Conservation (phyloP, 1,284 basidiomycete genomes). For the Ganoderma lucidum region DNA sequence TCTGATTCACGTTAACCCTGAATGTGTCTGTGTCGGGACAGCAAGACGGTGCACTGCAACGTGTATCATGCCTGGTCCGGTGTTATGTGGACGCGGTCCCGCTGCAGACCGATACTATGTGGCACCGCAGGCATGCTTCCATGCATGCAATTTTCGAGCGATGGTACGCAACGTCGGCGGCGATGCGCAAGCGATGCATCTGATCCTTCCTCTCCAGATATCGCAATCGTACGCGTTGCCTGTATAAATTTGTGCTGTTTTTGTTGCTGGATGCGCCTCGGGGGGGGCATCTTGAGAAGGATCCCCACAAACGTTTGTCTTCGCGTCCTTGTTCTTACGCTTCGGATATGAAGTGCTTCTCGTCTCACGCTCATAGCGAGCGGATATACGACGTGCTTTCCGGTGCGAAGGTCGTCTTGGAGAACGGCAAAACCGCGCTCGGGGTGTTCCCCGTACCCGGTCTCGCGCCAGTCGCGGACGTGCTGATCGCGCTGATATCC, state of each 20-base stretch:
- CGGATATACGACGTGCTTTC: neutral
- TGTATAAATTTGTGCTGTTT: neutral
- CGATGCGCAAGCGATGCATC: neutral
- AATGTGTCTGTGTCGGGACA: neutral
- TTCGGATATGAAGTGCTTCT: neutral
- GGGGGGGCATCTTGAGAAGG: no score
- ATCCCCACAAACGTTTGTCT: neutral
- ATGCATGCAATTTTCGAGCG: neutral
- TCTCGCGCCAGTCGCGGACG: neutral
- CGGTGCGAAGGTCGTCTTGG: neutral
- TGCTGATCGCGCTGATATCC: neutral
- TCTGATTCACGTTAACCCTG: neutral
- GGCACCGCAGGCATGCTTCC: neutral
- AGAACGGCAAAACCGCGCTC: neutral
- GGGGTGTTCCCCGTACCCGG: neutral
- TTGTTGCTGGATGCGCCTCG: neutral
- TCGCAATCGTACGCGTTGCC: neutral
- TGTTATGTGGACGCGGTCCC: neutral
- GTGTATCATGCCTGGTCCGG: neutral
- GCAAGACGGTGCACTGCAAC: neutral
- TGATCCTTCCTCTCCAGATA: neutral
- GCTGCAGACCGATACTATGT: neutral
- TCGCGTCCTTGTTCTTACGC: neutral
- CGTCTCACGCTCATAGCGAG: neutral
- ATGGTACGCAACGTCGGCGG: neutral